phyloP scores from a whole-genome alignment of 163 green algal genomes.

The Picocystis sp. region DNA sequence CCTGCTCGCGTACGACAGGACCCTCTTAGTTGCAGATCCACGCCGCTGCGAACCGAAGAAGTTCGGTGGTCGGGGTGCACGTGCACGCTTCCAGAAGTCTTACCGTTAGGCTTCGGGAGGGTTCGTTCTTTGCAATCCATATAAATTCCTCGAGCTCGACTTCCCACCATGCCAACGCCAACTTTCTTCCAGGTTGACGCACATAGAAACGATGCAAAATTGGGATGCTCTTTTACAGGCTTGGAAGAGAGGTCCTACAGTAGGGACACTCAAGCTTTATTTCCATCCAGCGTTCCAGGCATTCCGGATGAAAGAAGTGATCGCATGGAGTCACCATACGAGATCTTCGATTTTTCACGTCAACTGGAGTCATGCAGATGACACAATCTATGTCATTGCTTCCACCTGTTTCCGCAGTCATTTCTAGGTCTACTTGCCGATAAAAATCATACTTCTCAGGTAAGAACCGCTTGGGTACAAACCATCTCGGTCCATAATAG shows the following conservation, averaged over 20 bases:
- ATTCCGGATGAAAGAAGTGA: constrained; percentile 67
- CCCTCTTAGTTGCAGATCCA: constrained; percentile 91
- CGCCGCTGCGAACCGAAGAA: constrained; percentile 98
- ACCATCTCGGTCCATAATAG: constrained; percentile 40
- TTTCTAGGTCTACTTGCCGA: constrained; percentile 8
- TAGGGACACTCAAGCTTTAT: constrained; percentile 71
- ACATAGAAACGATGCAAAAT: no score
- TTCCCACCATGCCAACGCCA: no score
- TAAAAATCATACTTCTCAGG: constrained; percentile 67
- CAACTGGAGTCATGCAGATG: constrained; percentile 69
- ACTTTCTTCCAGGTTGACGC: no score
- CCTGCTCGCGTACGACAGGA: constrained; percentile 88
- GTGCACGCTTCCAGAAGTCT: constrained; percentile 92
- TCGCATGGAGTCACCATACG: constrained; percentile 62
- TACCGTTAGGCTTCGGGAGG: constrained; percentile 64
- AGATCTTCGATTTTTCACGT: constrained; percentile 4
- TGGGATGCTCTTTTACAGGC: no score
- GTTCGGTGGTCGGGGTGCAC: constrained; percentile 85
- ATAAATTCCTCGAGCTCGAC: neutral
- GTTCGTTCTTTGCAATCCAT: constrained; percentile 4
- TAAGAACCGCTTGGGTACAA: constrained; percentile 42
- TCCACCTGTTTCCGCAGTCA: constrained; percentile 14
- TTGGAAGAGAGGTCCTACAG: constrained; percentile 17
- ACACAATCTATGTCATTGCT: constrained; percentile 49
- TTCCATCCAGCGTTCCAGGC: constrained; percentile 64